phyloP scores from a whole-genome alignment of 129 eudicot species.

The Logfia minima region DNA sequence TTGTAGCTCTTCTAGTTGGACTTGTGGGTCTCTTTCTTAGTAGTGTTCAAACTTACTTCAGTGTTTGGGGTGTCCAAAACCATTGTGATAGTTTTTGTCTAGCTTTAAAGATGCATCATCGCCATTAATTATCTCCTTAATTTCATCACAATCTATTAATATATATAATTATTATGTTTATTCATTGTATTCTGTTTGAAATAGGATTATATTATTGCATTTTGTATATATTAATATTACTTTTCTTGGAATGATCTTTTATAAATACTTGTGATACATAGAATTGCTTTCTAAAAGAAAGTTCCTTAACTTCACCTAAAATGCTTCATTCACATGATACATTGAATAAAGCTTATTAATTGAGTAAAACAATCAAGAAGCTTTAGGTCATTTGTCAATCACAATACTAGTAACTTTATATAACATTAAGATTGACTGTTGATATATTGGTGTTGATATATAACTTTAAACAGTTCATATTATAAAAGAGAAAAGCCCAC shows the following conservation, averaged over 20 bases:
- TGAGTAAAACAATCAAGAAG: not conserved
- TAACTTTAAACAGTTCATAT: not conserved
- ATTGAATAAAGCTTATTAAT: not conserved
- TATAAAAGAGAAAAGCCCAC: not conserved
- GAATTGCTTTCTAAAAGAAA: not conserved
- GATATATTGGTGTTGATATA: not conserved
- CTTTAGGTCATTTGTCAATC: not conserved
- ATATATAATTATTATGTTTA: no score
- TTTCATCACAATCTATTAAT: no score
- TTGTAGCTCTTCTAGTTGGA: slow-evolving; percentile 37
- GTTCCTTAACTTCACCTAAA: slow-evolving; percentile 1
- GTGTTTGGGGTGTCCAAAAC: slow-evolving; percentile 23
- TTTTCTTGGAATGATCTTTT: no score
- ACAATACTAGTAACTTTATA: not conserved
- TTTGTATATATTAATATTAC: no score
- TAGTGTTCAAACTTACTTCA: slow-evolving; percentile 42
- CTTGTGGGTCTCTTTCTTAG: slow-evolving; percentile 35
- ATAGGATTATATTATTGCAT: no score
- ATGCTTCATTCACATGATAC: not conserved
- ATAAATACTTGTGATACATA: not conserved
- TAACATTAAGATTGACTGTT: not conserved
- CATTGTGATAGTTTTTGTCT: slow-evolving; percentile 10
- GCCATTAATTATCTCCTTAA: no score
- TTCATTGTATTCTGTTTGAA: no score
- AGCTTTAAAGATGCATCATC: slow-evolving; percentile 6